Base-by-base conservation (phyloP, 352 stramenopile genomes). In the Plasmopara muralis region DNA sequence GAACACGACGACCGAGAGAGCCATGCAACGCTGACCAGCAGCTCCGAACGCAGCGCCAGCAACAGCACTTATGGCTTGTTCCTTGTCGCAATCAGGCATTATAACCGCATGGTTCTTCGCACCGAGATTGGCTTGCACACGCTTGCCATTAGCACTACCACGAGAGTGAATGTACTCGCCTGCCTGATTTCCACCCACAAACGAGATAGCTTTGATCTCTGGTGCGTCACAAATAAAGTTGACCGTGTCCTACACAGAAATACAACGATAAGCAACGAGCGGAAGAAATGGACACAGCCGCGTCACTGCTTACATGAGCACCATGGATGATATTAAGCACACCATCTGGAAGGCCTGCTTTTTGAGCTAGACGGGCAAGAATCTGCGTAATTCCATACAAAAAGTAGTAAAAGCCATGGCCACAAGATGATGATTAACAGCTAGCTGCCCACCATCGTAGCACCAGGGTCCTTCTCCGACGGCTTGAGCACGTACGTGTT, bases 101-200 rank as follows among this genome's bases (percentile, higher is more conserved):
- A 98, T 84, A 14, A 97, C 87, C n/a, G 85, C 93, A 77, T 99
- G 96, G 74, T 99, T 99, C 81, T 99, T 99, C 50, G 96, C 96
- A 28, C 94, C 95, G 6, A 98, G 66, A 81, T 98, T 98, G 44
- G 93, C 83, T 66, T 98, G 91, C 40, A 98, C 93, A 41, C 93
- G 85, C 75, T 98, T 98, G 58, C 89, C 93, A 65, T 95, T 93
- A 20, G 60, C 71, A 40, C 71, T 89, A 18, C 85, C 81, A 44
- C 87, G 74, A 8, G 87, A 77, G 71, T 96, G 84, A 62, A 99
- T 98, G 76, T 97, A 95, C 60, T 97, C 87, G 16, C 94, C 96
- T 0, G 92, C 96, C 47, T 77, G 60, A 68, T 97, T 97, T 30
- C 86, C 81, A 43, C 93, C 93, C 0, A 99, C 96, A 58, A 99